These are phyloP conservation scores for Thermochaetoides dissita DNA, from an alignment of 2,329 filamentous ascomycete genomes.

Conservation along the genomic window DNA sequence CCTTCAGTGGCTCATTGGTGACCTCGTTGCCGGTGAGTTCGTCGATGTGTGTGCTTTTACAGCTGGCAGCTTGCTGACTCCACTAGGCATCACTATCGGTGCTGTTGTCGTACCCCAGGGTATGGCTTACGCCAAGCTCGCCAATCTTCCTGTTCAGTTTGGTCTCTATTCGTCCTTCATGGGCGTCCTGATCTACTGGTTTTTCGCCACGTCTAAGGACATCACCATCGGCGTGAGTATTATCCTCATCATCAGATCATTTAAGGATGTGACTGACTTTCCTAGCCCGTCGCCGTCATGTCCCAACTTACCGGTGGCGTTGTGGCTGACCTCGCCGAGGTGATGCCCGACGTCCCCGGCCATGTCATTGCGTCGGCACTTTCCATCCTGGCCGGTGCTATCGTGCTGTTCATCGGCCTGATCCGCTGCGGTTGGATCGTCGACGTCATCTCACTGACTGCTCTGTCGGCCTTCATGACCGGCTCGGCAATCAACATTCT, in stretches of 20 bases:
- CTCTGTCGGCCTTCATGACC: slow-evolving; percentile 93
- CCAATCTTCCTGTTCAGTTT: slow-evolving; percentile 65
- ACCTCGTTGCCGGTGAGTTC: slow-evolving; percentile 67
- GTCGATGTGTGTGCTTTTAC: too few relatives aligned
- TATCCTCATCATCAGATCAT: slow-evolving; percentile 20
- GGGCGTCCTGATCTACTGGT: slow-evolving; percentile 89
- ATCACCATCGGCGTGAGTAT: slow-evolving; percentile 80
- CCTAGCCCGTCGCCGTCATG: slow-evolving; percentile 76
- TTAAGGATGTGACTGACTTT: background rate
- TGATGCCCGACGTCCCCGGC: slow-evolving; percentile 41
- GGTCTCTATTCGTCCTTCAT: slow-evolving; percentile 94
- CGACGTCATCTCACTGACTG: slow-evolving; percentile 79
- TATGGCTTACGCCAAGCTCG: slow-evolving; percentile 86
- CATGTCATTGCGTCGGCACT: slow-evolving; percentile 66
- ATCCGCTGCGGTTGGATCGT: slow-evolving; percentile 78
- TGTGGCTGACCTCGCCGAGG: slow-evolving; percentile 46
- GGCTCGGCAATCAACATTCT: slow-evolving; percentile 84
- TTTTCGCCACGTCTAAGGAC: slow-evolving; percentile 96
- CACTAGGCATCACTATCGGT: slow-evolving; percentile 38
- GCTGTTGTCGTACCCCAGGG: slow-evolving; percentile 78
- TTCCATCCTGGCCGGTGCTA: slow-evolving; percentile 60
- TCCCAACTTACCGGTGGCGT: slow-evolving; percentile 81
- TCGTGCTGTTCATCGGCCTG: slow-evolving; percentile 68
- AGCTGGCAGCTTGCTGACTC: slow-evolving; percentile 2
- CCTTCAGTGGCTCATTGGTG: slow-evolving; percentile 72